A percentile compares a stretch with the other conserved stretches of the same genome.
Evolutionary conservation across 352 stramenopile species (phyloP).

Genomic region (Phytopythium mirpurense): DNA sequence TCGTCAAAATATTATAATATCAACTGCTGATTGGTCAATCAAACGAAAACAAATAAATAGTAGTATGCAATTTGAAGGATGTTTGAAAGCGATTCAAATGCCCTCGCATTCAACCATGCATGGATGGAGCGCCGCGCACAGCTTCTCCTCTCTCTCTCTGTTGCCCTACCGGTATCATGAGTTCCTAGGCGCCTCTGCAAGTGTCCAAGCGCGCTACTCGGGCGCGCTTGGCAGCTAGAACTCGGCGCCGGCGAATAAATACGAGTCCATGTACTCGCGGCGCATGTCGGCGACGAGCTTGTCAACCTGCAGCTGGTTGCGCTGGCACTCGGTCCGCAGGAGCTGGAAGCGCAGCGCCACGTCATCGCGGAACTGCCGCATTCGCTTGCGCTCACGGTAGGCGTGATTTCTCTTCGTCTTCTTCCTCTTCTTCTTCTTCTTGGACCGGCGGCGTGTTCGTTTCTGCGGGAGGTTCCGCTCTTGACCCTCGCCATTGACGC

Average conservation of each 20-base stretch:
- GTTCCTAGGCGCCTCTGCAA: too few species aligned
- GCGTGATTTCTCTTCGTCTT: not conserved
- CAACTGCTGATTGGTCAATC: not conserved
- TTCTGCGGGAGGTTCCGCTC: too few species aligned
- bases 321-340: conserved; percentile 49
- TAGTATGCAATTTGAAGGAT: conserved; percentile 8
- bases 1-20: conserved; percentile 16
- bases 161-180: too few species aligned
- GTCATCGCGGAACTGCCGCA: conserved; percentile 37
- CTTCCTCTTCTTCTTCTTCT: conserved; percentile 7
- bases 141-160: too few species aligned
- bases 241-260: conserved; percentile 41
- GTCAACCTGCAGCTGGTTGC: conserved; percentile 50
- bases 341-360: conserved; percentile 53
- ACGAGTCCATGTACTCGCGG: conserved; percentile 60
- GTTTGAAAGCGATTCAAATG: too few species aligned
- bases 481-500: not conserved
- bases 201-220: too few species aligned
- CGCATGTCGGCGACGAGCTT: conserved; percentile 43
- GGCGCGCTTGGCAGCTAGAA: not conserved
- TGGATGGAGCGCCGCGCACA: too few species aligned
- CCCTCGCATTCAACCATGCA: too few species aligned
- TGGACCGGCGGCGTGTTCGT: too few species aligned
- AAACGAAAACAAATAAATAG: not conserved
- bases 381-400: conserved; percentile 38